phyloP scores from a whole-genome alignment of 1,284 basidiomycete genomes.

The Ceratorhiza oryzae-sativae region DNA sequence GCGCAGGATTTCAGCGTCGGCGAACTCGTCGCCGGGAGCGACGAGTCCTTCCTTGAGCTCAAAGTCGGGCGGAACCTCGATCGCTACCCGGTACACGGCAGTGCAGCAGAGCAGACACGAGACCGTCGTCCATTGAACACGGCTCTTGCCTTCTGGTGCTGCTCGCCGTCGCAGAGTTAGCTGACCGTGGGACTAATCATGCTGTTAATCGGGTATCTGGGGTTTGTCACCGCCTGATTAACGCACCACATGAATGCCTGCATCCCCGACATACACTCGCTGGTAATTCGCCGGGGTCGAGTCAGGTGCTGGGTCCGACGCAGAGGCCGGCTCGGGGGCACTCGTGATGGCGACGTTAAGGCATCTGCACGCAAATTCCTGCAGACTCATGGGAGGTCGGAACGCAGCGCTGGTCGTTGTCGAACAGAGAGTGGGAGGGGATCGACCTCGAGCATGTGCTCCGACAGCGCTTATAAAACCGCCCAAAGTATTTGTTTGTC shows the following conservation, averaged over 20 bases:
- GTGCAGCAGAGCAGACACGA: slow-evolving; percentile 73
- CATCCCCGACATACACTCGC: slow-evolving; percentile 67
- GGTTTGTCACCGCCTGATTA: slow-evolving; percentile 4
- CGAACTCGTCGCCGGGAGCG: slow-evolving; percentile 74
- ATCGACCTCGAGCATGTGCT: slow-evolving; percentile 23
- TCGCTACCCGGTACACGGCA: slow-evolving; percentile 71
- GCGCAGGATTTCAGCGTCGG: slow-evolving; percentile 71
- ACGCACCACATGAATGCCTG: slow-evolving; percentile 71
- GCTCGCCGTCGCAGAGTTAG: slow-evolving; percentile 60
- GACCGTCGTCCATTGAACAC: slow-evolving; percentile 61
- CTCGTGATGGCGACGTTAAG: slow-evolving; percentile 42
- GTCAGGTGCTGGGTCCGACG: background rate
- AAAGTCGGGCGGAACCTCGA: slow-evolving; percentile 63
- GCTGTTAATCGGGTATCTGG: slow-evolving; percentile 41
- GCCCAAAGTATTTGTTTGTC: slow-evolving; percentile 30
- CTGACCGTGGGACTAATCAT: slow-evolving; percentile 74
- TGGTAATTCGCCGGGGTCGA: slow-evolving; percentile 58
- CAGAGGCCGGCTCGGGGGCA: background rate
- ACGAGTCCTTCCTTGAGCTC: slow-evolving; percentile 71
- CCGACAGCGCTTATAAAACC: slow-evolving; percentile 26
- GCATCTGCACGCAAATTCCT: slow-evolving; percentile 43
- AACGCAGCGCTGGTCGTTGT: slow-evolving; percentile 12
- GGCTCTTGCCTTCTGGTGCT: slow-evolving; percentile 49
- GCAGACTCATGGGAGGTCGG: slow-evolving; percentile 30
- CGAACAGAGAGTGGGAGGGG: slow-evolving; percentile 21